phyloP scores from a whole-genome alignment of 2,329 filamentous ascomycete species.

The Pezicula radicicola region DNA sequence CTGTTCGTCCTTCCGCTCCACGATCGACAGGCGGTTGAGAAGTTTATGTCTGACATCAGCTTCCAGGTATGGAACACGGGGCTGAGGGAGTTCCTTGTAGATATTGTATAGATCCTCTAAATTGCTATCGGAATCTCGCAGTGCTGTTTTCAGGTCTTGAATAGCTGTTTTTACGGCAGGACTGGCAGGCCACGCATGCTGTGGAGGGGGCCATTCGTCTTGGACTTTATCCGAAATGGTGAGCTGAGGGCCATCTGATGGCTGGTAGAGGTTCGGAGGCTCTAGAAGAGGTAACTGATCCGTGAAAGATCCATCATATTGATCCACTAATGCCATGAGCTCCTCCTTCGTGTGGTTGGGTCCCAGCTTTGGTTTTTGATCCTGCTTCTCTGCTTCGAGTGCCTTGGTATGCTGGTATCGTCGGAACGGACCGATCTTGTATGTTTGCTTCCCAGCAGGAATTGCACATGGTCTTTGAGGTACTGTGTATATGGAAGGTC shows the following conservation, averaged over 20 bases:
- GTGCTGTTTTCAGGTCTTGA: slow-evolving; percentile 16
- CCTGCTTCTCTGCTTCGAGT: neutral
- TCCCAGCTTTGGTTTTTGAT: slow-evolving; percentile 4
- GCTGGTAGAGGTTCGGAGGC: slow-evolving; percentile 51
- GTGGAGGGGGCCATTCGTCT: slow-evolving; percentile 35
- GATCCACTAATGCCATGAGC: slow-evolving; percentile 50
- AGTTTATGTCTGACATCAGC: slow-evolving; percentile 23
- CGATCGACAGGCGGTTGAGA: slow-evolving; percentile 25
- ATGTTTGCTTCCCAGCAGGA: slow-evolving; percentile 1
- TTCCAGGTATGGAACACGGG: slow-evolving; percentile 27
- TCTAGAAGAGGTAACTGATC: slow-evolving; percentile 50
- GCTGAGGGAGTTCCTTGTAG: slow-evolving; percentile 31
- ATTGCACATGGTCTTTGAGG: slow-evolving; percentile 13
- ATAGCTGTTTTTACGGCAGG: slow-evolving; percentile 22
- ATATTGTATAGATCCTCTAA: slow-evolving; percentile 27
- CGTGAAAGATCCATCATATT: slow-evolving; percentile 46
- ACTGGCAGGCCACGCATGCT: slow-evolving; percentile 25
- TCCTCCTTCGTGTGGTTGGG: slow-evolving; percentile 35
- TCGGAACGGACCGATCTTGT: slow-evolving; percentile 3
- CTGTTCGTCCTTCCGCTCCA: slow-evolving; percentile 33
- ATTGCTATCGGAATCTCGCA: slow-evolving; percentile 16
- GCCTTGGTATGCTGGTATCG: slow-evolving; percentile 13
- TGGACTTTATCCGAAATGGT: slow-evolving; percentile 47
- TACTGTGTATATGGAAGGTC: slow-evolving; percentile 14
- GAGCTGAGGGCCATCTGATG: slow-evolving; percentile 44